Conservation (phyloP, 495 filamentous ascomycete species). For the Letharia lupina region DNA sequence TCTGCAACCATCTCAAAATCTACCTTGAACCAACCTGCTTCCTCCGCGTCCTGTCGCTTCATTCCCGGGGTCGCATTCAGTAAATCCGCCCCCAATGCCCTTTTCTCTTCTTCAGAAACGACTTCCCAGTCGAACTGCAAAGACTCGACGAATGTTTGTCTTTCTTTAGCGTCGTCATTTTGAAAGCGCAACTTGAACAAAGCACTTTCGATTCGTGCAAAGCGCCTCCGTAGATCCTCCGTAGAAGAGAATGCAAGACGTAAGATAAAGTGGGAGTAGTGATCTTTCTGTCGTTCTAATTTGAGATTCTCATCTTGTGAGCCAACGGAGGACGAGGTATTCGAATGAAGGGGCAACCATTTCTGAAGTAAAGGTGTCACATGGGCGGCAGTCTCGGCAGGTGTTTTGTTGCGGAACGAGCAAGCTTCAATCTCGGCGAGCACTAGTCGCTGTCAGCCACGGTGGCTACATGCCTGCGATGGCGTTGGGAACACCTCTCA, state of each 20-base stretch:
- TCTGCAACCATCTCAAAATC: conserved; percentile 92
- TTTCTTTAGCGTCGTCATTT: conserved; percentile 59
- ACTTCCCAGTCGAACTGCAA: conserved; percentile 75
- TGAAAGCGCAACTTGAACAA: conserved; percentile 76
- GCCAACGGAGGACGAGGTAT: conserved; percentile 51
- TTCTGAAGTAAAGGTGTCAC: conserved; percentile 77
- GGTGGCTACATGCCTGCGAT: not conserved
- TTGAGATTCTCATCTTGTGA: conserved; percentile 42
- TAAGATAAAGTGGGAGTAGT: conserved; percentile 97
- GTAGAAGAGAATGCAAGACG: conserved; percentile 86
- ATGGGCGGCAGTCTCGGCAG: conserved; percentile 65
- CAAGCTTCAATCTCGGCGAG: conserved; percentile 93
- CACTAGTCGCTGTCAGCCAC: conserved; percentile 43
- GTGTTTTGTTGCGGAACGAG: conserved; percentile 82
- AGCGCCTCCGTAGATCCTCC: conserved; percentile 85
- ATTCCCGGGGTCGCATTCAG: conserved; percentile 43
- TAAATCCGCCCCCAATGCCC: conserved; percentile 44
- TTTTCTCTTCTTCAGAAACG: conserved; percentile 68
- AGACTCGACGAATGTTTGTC: conserved; percentile 64
- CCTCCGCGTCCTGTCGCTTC: conserved; percentile 57
- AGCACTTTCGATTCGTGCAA: conserved; percentile 76
- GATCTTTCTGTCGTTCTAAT: conserved; percentile 84
- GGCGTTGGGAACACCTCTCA: conserved; percentile 51
- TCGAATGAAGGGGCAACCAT: conserved; percentile 75
- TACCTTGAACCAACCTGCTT: conserved; percentile 82